Conservation (phyloP, 139 green algal genomes). For the Chlorella sp. region DNA sequence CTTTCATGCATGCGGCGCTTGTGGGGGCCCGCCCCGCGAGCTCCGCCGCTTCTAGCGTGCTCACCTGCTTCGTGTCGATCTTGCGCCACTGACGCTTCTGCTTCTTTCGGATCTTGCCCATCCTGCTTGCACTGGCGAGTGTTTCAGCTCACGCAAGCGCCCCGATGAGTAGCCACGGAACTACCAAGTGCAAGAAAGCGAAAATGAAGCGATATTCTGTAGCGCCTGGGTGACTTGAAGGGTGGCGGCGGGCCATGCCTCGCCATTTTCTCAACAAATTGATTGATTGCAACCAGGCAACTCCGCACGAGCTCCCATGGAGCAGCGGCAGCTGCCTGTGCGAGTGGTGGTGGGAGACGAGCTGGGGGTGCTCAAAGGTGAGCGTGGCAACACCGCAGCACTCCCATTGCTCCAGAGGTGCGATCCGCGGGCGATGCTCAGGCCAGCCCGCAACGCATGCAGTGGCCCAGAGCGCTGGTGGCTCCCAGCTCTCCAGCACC, state of each 20-base stretch:
- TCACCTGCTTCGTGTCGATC: constrained; percentile 38
- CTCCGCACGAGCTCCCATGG: too few species aligned
- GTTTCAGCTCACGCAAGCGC: not conserved
- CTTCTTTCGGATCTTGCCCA: constrained; percentile 29
- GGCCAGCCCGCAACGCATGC: not conserved
- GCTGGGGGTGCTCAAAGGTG: constrained; percentile 35
- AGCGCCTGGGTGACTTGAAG: too few species aligned
- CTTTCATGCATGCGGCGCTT: constrained; percentile 18
- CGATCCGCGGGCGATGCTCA: too few species aligned
- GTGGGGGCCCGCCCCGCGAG: too few species aligned
- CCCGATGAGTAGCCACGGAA: not conserved
- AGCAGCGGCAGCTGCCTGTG: constrained; percentile 11
- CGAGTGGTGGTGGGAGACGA: constrained; percentile 27
- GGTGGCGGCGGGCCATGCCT: too few species aligned
- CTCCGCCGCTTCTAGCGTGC: not conserved
- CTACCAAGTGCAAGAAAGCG: not conserved
- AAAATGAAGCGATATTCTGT: too few species aligned
- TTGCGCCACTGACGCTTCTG: constrained; percentile 17
- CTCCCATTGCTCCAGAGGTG: too few species aligned
- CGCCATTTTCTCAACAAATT: too few species aligned
- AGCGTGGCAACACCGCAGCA: too few species aligned
- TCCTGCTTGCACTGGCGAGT: not conserved
- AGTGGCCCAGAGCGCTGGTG: constrained; percentile 24
- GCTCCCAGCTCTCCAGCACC: not conserved
- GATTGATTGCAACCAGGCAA: too few species aligned